phyloP scores from a whole-genome alignment of 1,139 yeast genomes.

The Lodderomyces theae region DNA sequence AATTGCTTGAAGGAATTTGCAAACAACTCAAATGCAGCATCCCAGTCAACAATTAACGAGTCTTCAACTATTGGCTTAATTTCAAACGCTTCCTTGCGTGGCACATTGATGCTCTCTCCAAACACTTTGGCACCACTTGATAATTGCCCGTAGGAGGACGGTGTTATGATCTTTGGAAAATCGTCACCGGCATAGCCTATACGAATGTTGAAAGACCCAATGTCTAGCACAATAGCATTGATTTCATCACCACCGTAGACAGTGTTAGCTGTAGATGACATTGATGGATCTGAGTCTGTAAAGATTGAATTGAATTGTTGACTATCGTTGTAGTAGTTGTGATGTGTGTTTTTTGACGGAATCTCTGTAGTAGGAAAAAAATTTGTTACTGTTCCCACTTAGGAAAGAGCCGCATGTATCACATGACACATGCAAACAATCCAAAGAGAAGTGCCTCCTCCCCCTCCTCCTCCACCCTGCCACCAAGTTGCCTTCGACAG shows the following conservation, averaged over 20 bases:
- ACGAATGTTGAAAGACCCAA: constrained; percentile 81
- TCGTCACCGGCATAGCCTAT: constrained; percentile 96
- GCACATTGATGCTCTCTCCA: constrained; percentile 58
- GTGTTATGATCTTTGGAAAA: constrained; percentile 72
- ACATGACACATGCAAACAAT: background rate
- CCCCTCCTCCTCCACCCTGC: background rate
- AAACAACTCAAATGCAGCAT: constrained; percentile 68
- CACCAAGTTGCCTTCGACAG: background rate
- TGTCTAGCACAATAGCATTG: constrained; percentile 86
- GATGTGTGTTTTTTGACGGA: background rate
- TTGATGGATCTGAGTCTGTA: too few species aligned
- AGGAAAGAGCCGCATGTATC: background rate
- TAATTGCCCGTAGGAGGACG: constrained; percentile 51
- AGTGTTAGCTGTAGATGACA: constrained; percentile 15
- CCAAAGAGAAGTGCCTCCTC: background rate
- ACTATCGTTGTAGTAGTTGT: too few species aligned
- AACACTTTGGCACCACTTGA: constrained; percentile 26
- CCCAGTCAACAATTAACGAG: constrained; percentile 69
- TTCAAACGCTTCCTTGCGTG: constrained; percentile 47
- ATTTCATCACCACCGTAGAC: constrained; percentile 72
- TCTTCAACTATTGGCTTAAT: constrained; percentile 60
- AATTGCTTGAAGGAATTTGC: constrained; percentile 50
- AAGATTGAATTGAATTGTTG: too few species aligned
- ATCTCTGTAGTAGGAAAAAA: background rate
- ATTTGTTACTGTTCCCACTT: background rate